Base-by-base conservation (phyloP, 1,139 yeast species). In the Lodderomyces metapsilosis region DNA sequence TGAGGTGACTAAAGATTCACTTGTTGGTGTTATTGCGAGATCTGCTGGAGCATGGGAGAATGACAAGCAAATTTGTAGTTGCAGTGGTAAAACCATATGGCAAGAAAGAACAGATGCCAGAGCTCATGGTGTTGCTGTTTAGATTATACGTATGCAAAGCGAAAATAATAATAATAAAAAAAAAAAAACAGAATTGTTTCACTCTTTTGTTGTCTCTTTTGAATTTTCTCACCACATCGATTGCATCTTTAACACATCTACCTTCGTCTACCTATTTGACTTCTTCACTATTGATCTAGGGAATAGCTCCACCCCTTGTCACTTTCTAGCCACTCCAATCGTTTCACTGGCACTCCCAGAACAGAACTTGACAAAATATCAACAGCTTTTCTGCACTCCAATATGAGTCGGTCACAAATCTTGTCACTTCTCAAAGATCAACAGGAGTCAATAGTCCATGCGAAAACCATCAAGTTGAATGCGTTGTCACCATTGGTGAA, bases 41-140 rank as follows among this genome's bases (percentile, higher is more conserved):
- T 85, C 95, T 54, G 98, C 98, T 1, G 98, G 98, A 10, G 86
- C 82, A 13, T 92, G 98, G 98, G 96, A 92, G 57, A 92, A 92
- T 62, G 87, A 85, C 55, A 92, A 92, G 63, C 82, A 83, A 49
- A 95, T 92, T 1, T 92, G 98, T 63, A 84, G 94, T 34, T 92
- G 98, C 60, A 82, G 94, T 21, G 98, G 98, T 9, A 88, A 89
- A 69, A 88, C 96, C 1, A 81, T 91, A 21, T 92, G 98, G 98
- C 89, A 92, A 59, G 98, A 92, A 60, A 74, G 97, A 44, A 65
- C 69, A 37, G 96, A 88, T 54, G 95, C 95, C 3, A 59, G 74
- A 32, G 53, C 59, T 9, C 76, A 74, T 50, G 89, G 89, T 5
- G 62, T 80, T 5, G 45, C 54, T 8, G 53, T 50, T 22, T 57